Percentiles rank a stretch among this genome's conserved stretches.
Conservation (phyloP, 2,329 filamentous ascomycete genomes). For the Metarhizium rileyi region DNA sequence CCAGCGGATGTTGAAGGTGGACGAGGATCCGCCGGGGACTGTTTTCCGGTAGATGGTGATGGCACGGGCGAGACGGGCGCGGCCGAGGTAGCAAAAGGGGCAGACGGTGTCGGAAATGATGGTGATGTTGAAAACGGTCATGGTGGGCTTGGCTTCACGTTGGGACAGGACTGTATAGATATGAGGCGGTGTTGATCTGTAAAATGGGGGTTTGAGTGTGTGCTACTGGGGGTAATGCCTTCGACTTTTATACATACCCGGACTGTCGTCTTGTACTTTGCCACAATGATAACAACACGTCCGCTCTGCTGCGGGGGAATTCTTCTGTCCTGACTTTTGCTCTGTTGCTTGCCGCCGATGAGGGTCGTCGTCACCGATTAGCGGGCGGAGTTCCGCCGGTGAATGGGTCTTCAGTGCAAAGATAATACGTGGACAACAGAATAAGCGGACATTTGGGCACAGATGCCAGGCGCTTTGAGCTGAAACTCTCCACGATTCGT, state of each 20-base stretch:
- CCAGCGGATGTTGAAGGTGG: conserved; percentile 68
- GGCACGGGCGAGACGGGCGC: conserved; percentile 62
- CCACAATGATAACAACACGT: not conserved
- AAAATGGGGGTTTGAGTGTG: not conserved
- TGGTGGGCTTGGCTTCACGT: conserved; percentile 22
- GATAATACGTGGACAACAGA: not conserved
- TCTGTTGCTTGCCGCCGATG: not conserved
- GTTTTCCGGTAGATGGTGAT: conserved; percentile 56
- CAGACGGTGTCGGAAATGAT: conserved; percentile 77
- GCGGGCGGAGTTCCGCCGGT: conserved; percentile 8
- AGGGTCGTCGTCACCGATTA: too few species aligned
- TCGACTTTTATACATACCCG: not conserved
- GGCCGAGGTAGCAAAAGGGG: conserved; percentile 72
- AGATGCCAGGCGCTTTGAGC: not conserved
- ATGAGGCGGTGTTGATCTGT: not conserved
- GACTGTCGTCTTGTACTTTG: not conserved
- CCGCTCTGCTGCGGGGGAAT: not conserved
- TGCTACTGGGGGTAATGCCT: too few species aligned
- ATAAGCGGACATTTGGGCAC: not conserved
- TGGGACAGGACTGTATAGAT: not conserved
- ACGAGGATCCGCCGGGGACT: conserved; percentile 46
- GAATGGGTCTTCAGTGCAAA: not conserved
- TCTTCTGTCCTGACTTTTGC: not conserved
- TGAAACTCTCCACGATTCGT: not conserved
- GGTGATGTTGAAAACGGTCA: conserved; percentile 68